Evolutionary conservation across 805 yeast species (phyloP).

Genomic region (Pichia eremophila): DNA sequence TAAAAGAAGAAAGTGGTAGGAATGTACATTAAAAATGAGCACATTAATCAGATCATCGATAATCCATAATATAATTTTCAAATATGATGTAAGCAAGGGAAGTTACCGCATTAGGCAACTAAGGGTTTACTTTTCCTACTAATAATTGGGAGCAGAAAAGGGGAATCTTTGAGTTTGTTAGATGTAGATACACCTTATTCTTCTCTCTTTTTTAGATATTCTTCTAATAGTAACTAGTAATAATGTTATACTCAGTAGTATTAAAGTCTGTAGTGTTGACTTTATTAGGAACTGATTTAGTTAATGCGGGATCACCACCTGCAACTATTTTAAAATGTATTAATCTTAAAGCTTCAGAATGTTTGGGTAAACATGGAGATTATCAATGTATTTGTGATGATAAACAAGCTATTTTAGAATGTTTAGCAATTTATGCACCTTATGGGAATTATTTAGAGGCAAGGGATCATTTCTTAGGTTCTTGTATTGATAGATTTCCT

Average conservation of each 20-base stretch:
- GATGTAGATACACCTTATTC: too few relatives aligned
- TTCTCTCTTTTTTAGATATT: not conserved
- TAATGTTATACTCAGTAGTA: not conserved
- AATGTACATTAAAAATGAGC: not conserved
- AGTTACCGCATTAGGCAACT: too few relatives aligned
- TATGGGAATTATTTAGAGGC: conserved; percentile 34
- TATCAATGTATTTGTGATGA: conserved; percentile 29
- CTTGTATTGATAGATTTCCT: conserved; percentile 33
- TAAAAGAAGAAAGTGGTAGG: not conserved
- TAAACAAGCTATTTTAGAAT: conserved; percentile 22
- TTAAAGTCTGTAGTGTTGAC: not conserved
- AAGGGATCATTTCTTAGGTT: conserved; percentile 40
- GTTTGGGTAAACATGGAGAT: conserved; percentile 21
- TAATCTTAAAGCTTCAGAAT: conserved; percentile 9
- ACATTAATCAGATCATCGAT: not conserved
- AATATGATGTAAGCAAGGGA: too few relatives aligned
- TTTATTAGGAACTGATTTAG: not conserved
- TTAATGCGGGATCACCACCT: conserved; percentile 12
- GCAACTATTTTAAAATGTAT: conserved; percentile 21
- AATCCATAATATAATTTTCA: too few relatives aligned
- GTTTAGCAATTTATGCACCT: conserved; percentile 34
- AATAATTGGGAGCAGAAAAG: too few relatives aligned
- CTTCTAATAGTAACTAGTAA: not conserved
- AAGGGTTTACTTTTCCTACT: too few relatives aligned
- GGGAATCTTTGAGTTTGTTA: too few relatives aligned